These are phyloP conservation scores for Epichloe hybrida DNA, from an alignment of 2,329 filamentous ascomycete species.

Conservation along the genomic window DNA sequence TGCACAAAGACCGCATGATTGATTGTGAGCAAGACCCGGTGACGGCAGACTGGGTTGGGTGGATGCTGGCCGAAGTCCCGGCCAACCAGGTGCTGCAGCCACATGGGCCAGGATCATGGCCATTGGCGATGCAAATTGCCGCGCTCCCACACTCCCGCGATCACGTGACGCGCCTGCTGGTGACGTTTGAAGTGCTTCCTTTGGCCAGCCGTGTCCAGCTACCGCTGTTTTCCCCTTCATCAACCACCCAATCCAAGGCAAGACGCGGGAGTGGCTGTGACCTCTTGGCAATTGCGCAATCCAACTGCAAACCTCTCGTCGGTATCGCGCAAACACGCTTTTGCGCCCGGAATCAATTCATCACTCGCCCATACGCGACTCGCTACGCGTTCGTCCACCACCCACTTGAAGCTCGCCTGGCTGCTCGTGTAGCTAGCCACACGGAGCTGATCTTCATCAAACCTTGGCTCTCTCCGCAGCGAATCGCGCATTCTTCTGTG, in stretches of 20 bases:
- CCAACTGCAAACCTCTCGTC: slow-evolving; percentile 1
- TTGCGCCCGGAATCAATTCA: slow-evolving; percentile 2
- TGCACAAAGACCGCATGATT: background rate
- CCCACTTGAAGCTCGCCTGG: slow-evolving; percentile 5
- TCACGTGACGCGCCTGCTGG: slow-evolving; percentile 20
- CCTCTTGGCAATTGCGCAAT: slow-evolving; percentile 5
- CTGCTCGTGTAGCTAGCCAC: background rate
- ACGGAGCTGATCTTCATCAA: background rate
- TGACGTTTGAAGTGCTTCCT: slow-evolving; percentile 24
- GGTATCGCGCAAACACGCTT: slow-evolving; percentile 3
- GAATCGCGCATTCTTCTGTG: slow-evolving; percentile 11
- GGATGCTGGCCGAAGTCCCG: no score
- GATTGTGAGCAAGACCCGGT: no score
- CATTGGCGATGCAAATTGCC: no score
- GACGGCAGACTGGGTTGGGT: no score
- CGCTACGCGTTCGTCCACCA: slow-evolving; percentile 10
- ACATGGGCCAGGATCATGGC: no score
- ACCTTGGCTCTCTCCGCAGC: slow-evolving; percentile 1
- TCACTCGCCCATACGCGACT: slow-evolving; percentile 8
- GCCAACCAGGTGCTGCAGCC: no score
- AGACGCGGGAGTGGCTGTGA: slow-evolving; percentile 5
- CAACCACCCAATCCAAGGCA: slow-evolving; percentile 3
- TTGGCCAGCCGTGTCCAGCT: slow-evolving; percentile 17
- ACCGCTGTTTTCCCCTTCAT: slow-evolving; percentile 2
- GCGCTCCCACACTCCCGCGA: background rate